These are phyloP conservation scores for Aspergillus bertholletiae DNA, from an alignment of 495 filamentous ascomycete genomes.

Conservation along the genomic window DNA sequence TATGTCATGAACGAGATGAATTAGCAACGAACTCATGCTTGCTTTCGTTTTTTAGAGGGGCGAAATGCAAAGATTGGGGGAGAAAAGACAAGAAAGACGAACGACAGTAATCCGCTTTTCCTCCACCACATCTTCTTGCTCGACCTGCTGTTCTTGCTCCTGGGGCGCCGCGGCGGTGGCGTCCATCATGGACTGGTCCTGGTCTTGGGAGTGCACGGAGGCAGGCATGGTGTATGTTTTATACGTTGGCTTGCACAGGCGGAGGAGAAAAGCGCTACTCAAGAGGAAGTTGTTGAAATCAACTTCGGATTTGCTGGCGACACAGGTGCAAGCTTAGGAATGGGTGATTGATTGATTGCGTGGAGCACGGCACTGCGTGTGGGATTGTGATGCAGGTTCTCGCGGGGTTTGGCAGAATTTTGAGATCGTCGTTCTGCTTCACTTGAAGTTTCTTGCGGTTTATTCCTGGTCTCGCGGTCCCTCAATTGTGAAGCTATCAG, in stretches of 20 bases:
- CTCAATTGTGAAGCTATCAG: neutral
- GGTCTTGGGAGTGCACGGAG: conserved; percentile 41
- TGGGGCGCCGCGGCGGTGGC: conserved; percentile 22
- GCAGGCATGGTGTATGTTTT: conserved; percentile 31
- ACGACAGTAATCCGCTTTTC: conserved; percentile 57
- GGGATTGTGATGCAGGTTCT: neutral
- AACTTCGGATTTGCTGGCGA: neutral
- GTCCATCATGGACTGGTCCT: conserved; percentile 55
- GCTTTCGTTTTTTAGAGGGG: neutral
- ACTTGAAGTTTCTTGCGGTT: neutral
- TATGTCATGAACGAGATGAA: neutral
- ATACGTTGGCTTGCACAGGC: neutral
- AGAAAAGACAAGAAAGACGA: conserved; percentile 21
- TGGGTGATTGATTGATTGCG: neutral
- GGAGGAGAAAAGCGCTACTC: neutral
- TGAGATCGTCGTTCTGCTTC: no score
- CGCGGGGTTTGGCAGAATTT: neutral
- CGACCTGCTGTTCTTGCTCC: conserved; percentile 38
- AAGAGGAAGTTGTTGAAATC: neutral
- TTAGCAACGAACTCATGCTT: neutral
- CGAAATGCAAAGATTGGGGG: neutral
- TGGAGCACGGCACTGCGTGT: neutral
- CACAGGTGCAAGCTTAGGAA: neutral
- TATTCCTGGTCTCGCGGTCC: neutral
- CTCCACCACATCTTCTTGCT: conserved; percentile 42